Percentiles rank a stretch among this genome's conserved stretches.
These are phyloP conservation scores for Cladophialophora psammophila DNA, from an alignment of 2,329 filamentous ascomycete genomes.

Conservation along the genomic window DNA sequence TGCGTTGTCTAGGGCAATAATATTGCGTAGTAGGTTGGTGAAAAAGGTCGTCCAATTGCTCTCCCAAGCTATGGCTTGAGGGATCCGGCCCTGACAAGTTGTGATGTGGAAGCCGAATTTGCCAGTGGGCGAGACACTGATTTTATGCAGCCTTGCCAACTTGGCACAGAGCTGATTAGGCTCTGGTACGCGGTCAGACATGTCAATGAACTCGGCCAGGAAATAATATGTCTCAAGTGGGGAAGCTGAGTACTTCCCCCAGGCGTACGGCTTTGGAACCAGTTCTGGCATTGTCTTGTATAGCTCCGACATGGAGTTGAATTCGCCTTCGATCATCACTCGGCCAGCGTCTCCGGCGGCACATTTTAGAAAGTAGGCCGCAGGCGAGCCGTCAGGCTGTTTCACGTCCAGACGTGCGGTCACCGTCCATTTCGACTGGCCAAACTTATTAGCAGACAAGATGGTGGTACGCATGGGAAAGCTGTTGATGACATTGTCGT, in stretches of 20 bases:
- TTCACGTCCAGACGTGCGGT: conserved; percentile 21
- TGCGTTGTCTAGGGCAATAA: conserved; percentile 43
- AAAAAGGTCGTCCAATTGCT: conserved; percentile 53
- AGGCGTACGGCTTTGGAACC: conserved; percentile 44
- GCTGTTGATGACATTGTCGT: conserved; percentile 17
- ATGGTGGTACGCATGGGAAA: conserved; percentile 20
- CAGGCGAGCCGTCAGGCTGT: not conserved
- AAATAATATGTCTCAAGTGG: conserved; percentile 43
- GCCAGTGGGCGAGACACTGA: conserved; percentile 45
- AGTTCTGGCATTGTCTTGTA: conserved; percentile 42
- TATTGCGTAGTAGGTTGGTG: conserved; percentile 44
- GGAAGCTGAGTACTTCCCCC: conserved; percentile 40
- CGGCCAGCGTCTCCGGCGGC: conserved; percentile 23
- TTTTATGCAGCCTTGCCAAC: conserved; percentile 45
- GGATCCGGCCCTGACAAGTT: conserved; percentile 45
- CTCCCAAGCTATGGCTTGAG: conserved; percentile 47
- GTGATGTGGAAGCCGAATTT: conserved; percentile 50
- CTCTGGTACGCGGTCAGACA: conserved; percentile 43
- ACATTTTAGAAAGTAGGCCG: conserved; percentile 31
- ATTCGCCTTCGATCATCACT: conserved; percentile 45
- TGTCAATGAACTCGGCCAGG: conserved; percentile 45
- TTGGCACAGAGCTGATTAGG: conserved; percentile 39
- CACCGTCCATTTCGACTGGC: conserved; percentile 19
- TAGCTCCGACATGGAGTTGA: conserved; percentile 44
- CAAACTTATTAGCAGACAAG: conserved; percentile 14